phyloP scores from a whole-genome alignment of 2,329 filamentous ascomycete genomes.

The Parafenestella ontariensis region DNA sequence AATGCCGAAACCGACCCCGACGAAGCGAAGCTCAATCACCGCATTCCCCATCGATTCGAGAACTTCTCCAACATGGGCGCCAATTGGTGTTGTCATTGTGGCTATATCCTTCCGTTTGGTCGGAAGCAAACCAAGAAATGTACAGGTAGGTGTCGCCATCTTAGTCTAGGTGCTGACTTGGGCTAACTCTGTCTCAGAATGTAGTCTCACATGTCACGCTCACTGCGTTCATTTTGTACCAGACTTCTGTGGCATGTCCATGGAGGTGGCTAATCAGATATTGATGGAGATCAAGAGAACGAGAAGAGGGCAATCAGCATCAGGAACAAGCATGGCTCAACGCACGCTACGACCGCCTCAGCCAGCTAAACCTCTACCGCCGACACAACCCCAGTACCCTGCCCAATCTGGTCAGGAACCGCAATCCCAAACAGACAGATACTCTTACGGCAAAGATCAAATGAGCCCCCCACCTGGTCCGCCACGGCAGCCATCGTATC shows the following conservation, averaged over 20 bases:
- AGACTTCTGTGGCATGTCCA: conserved; percentile 99
- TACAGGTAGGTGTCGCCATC: conserved; percentile 67
- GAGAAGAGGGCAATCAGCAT: conserved; percentile 69
- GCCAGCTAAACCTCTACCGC: conserved; percentile 55
- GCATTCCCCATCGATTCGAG: conserved; percentile 96
- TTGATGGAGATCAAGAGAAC: conserved; percentile 82
- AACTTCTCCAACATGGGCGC: conserved; percentile 97
- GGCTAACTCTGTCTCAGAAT: conserved; percentile 67
- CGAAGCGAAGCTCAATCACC: conserved; percentile 99
- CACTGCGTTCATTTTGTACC: conserved; percentile 94
- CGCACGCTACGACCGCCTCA: conserved; percentile 29
- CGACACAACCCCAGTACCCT: conserved; percentile 41
- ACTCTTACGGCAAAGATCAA: conserved; percentile 58
- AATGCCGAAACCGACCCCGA: conserved; percentile 98
- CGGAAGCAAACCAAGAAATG: conserved; percentile 96
- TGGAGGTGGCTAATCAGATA: conserved; percentile 95
- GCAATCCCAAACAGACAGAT: conserved; percentile 49
- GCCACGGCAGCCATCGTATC: conserved; percentile 51
- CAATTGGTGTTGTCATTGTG: conserved; percentile 99
- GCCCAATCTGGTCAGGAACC: conserved; percentile 51
- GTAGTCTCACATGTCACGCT: conserved; percentile 87
- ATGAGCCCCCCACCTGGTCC: conserved; percentile 45
- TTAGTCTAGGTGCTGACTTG: conserved; percentile 4
- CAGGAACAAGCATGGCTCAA: conserved; percentile 57
- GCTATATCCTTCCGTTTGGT: conserved; percentile 92